Evolutionary conservation across 2,329 filamentous ascomycete species (phyloP), one percentile per base, ranked within the genome.

Genomic region (Dendrostoma leiphaemia): DNA sequence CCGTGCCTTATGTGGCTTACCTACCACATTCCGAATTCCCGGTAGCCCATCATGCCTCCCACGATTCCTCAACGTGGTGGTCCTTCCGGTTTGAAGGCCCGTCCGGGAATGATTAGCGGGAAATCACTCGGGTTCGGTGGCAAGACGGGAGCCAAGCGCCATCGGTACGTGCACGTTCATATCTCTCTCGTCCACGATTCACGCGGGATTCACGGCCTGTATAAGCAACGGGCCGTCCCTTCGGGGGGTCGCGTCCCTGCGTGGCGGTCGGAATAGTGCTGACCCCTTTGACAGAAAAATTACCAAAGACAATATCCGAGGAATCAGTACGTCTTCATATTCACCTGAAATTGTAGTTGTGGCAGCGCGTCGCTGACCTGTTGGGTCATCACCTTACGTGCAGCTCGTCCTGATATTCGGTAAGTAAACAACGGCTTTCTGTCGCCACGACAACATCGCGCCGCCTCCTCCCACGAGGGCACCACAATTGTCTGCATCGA

Each of bases 311-410:
- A 73, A 64, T 0, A 75, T 84, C 8, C 50, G 63, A 0, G 80
- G 78, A 0, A 74, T 84, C 17, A 83, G 80, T 80, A 70, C 62
- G 78, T 72, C 47, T 4, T 45, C 24, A n/a, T 24, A 24, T 13
- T 24, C 12, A 37, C 3, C 3, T 21, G 15, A 3, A 8, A 7
- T 44, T 19, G 7, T 31, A 7, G 6, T 44, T 15, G 6, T 28
- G 19, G 26, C 1, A 45, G 23, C 12, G 32, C 6, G 24, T 17
- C 12, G 8, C 51, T 57, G 47, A 57, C 46, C 23, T 7, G 29
- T 35, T 17, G 32, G 6, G 6, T 35, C n/a, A 31, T 34, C 1
- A 19, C 13, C 9, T 35, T 6, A 24, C 7, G 35, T 37, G 38
- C 43, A 58, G 56, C 56, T 43, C 56, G 56, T 24, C 57, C 57